Percentiles rank a stretch among this genome's conserved stretches.
Evolutionary conservation across 495 filamentous ascomycete genomes (phyloP).

Genomic region (Copromyces sp.): DNA sequence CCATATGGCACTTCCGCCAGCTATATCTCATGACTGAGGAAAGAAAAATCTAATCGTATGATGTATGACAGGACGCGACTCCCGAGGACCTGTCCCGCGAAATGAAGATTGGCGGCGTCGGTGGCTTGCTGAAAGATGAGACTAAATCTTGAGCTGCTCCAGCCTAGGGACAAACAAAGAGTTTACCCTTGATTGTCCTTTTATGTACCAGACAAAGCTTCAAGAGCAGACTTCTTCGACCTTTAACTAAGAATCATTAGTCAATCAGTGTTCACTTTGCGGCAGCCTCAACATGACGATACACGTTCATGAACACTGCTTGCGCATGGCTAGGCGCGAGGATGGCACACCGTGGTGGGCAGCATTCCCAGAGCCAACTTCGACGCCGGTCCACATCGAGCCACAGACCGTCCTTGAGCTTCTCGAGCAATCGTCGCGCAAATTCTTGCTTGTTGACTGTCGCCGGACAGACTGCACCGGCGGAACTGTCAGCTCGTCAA

Average conservation of each 20-base stretch:
- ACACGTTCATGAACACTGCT: constrained; percentile 19
- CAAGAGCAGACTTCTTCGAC: not conserved
- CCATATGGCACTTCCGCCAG: not conserved
- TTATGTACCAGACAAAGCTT: not conserved
- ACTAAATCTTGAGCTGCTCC: not conserved
- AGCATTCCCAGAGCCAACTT: constrained; percentile 21
- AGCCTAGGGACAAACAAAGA: not conserved
- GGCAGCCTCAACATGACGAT: constrained; percentile 5
- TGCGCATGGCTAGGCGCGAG: constrained; percentile 17
- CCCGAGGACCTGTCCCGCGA: not conserved
- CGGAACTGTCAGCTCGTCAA: constrained; percentile 18
- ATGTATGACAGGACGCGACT: not conserved
- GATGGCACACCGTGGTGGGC: constrained; percentile 36
- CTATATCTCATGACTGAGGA: not conserved
- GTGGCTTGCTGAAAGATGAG: not conserved
- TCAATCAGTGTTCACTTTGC: not conserved
- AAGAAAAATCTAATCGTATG: not conserved
- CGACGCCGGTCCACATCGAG: constrained; percentile 6
- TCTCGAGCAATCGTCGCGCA: constrained; percentile 3
- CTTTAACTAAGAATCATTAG: not conserved
- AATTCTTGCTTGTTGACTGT: constrained; percentile 23
- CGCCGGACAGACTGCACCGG: constrained; percentile 22
- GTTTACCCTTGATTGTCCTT: not conserved
- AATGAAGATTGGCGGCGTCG: not conserved
- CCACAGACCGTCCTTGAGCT: constrained; percentile 8